Base-by-base conservation (phyloP, 345 rosid species). In the Eucalyptus tenuipes region DNA sequence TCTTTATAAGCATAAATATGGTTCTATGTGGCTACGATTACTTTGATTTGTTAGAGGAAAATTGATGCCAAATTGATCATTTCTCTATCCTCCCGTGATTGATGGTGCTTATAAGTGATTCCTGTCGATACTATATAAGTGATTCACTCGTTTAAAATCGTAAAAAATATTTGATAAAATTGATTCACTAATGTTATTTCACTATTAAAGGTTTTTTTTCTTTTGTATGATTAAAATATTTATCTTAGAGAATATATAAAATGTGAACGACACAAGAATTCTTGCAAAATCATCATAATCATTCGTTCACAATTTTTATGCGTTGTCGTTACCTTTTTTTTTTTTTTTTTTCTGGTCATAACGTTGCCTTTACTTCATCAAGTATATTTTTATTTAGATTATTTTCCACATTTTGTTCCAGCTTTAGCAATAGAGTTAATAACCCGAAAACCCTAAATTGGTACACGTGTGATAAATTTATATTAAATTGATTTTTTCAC, bases 401-500 rank as follows among this genome's bases (percentile, higher is more conserved):
- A 0, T 61, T 61, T 27, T 61, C 68, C 68, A 52, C n/a, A 61
- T 11, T 61, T 61, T 61, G 17, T 29, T 6, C 68, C 1, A 12
- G 0, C 31, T 59, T 27, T 27, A 59, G 8, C 4, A 59, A 59
- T 18, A 52, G 2, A 2, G 10, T 3, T 52, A 52, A 52, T 52
- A 52, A 3, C 4, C 0, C 0, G 0, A 52, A 52, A 52, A 52
- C 0, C 2, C 7, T 17, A 50, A 52, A 3, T 4, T 0, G 0
- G 1, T 52, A 52, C 24, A 52, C 24, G 0, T 52, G 2, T 52
- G 4, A 52, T 8, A 3, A 52, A 18, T 52, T 52, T 7, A 18
- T 0, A 0, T 0, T 7, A 18, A 52, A 52, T 1, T 18, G 18
- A 3, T 18, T 18, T 18, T 18, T 52, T 52, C 0, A 18, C 1